A percentile compares a stretch with the other conserved stretches of the same genome.
Evolutionary conservation across 2,329 filamentous ascomycete species (phyloP).

Genomic region (Pyrenochaeta sp.): DNA sequence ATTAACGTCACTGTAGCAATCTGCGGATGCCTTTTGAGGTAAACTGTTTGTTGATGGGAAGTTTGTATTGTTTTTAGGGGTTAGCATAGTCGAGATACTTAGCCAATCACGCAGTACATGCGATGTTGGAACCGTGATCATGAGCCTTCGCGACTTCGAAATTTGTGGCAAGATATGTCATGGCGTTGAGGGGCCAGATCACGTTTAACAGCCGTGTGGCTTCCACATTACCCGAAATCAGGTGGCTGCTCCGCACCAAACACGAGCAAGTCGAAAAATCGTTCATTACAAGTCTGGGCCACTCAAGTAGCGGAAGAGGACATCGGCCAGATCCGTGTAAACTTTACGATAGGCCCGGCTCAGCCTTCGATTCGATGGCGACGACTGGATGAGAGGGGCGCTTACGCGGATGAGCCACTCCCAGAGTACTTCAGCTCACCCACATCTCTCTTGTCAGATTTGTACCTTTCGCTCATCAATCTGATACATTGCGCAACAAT

Average conservation of each 20-base stretch:
- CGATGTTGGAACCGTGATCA: not conserved
- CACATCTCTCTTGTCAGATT: not conserved
- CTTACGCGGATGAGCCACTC: slow-evolving; percentile 1
- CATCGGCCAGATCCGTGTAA: slow-evolving; percentile 5
- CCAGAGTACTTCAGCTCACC: slow-evolving; percentile 5
- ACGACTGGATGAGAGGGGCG: slow-evolving; percentile 11
- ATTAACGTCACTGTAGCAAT: no score
- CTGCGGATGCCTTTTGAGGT: no score
- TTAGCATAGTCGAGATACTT: no score
- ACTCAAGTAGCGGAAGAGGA: not conserved
- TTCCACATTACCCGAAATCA: not conserved
- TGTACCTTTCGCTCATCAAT: not conserved
- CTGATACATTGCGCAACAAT: not conserved
- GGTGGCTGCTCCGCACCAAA: not conserved
- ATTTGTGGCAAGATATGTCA: not conserved
- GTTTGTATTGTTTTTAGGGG: no score
- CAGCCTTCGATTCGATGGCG: slow-evolving; percentile 4
- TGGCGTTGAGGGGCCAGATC: slow-evolving; percentile 2
- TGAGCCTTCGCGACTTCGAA: not conserved
- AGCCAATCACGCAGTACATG: not conserved
- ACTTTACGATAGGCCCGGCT: not conserved
- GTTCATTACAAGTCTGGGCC: not conserved
- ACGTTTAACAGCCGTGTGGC: not conserved
- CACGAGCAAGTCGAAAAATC: not conserved
- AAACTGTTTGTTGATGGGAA: no score